Evolutionary conservation across 2,329 filamentous ascomycete genomes (phyloP).

Genomic region (Alternaria infectoria): DNA sequence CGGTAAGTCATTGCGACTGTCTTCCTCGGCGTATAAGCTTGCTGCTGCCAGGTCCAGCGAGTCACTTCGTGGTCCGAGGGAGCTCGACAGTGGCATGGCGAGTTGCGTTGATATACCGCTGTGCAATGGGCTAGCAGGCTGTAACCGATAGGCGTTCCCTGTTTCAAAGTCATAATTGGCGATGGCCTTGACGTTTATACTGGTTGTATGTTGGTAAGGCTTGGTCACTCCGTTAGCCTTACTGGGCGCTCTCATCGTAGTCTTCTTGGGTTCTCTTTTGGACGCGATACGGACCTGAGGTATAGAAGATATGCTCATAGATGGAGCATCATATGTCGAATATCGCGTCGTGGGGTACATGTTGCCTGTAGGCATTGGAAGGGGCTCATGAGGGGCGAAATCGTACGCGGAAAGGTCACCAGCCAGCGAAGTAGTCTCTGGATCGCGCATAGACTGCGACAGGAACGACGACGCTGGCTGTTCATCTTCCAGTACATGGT

Average conservation of each 20-base stretch:
- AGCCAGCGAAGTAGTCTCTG: background rate
- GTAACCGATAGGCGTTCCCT: background rate
- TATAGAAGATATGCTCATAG: accelerated
- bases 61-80: too few relatives aligned
- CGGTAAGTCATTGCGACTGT: background rate
- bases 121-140: background rate
- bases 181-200: background rate
- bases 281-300: background rate
- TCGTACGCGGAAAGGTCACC: background rate
- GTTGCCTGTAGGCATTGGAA: background rate
- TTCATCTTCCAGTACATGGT: background rate
- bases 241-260: background rate
- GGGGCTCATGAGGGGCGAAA: background rate
- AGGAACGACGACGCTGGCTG: background rate
- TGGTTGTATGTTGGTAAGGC: background rate
- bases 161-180: background rate
- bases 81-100: background rate
- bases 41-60: background rate
- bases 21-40: background rate
- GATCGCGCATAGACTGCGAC: background rate
- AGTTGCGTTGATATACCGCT: background rate
- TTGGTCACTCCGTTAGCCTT: background rate
- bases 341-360: background rate
- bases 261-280: background rate
- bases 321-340: background rate